Percentiles rank a stretch among this genome's conserved stretches.
These are phyloP conservation scores for Phytophthora agathidicida DNA, from an alignment of 352 stramenopile species.

Conservation along the genomic window DNA sequence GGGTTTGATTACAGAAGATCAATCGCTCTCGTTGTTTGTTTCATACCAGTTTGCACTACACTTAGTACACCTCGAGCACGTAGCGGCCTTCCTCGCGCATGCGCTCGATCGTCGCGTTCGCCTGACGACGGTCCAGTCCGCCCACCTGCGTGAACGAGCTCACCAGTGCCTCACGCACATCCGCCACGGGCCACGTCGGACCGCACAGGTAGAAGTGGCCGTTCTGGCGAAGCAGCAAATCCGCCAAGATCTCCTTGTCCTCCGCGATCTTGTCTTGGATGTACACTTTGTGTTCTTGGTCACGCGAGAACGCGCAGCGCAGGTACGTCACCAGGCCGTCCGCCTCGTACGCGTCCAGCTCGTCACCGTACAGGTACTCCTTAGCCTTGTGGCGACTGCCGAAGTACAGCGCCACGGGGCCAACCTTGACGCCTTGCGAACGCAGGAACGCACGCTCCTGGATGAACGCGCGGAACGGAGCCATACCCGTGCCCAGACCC, in stretches of 20 bases:
- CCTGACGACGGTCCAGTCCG: constrained; percentile 65
- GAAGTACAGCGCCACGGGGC: constrained; percentile 93
- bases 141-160: constrained; percentile 58
- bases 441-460: constrained; percentile 86
- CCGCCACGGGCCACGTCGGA: constrained; percentile 79
- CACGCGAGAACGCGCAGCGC: constrained; percentile 86
- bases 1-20: too few relatives aligned
- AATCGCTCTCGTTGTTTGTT: too few relatives aligned
- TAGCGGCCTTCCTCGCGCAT: constrained; percentile 85
- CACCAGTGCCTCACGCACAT: constrained; percentile 75
- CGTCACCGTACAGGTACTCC: constrained; percentile 97
- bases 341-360: constrained; percentile 84
- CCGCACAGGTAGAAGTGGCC: constrained; percentile 90
- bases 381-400: constrained; percentile 92
- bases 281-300: constrained; percentile 91
- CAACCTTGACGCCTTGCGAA: constrained; percentile 65
- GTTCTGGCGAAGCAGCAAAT: constrained; percentile 76
- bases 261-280: constrained; percentile 90
- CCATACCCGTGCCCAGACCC: constrained; percentile 88
- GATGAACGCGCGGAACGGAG: constrained; percentile 91
- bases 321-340: constrained; percentile 86
- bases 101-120: constrained; percentile 74
- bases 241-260: constrained; percentile 75
- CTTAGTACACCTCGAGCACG: constrained; percentile 87
- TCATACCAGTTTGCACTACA: too few relatives aligned